phyloP scores from a whole-genome alignment of 495 filamentous ascomycete genomes.

The Penicillium samsonianum region DNA sequence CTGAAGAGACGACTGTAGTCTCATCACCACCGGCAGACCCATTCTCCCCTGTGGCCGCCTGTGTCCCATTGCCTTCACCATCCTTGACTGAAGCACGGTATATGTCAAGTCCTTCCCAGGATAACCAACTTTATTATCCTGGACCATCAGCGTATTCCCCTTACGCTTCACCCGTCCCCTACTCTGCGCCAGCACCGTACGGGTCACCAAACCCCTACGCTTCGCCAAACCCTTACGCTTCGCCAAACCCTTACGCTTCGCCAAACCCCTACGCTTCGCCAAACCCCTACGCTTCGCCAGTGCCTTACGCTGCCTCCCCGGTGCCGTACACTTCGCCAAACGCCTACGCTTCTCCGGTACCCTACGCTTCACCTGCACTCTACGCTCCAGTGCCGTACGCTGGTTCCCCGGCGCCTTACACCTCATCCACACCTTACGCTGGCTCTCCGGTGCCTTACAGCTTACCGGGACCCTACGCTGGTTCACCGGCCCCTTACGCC shows the following conservation, averaged over 20 bases:
- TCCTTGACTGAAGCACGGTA: constrained; percentile 32
- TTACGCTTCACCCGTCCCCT: constrained; percentile 23
- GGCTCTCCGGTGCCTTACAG: constrained; percentile 8
- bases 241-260: constrained; percentile 23
- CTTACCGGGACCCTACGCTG: constrained; percentile 21
- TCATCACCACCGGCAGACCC: constrained; percentile 18
- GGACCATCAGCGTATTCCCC: constrained; percentile 11
- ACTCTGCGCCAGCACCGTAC: constrained; percentile 15
- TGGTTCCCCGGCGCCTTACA: constrained; percentile 7
- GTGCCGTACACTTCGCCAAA: constrained; percentile 7
- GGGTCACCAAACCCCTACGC: constrained; percentile 23
- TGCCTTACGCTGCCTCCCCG: constrained; percentile 16
- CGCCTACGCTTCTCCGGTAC: constrained; percentile 19
- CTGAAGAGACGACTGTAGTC: constrained; percentile 9
- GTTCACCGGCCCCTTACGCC: constrained; percentile 18
- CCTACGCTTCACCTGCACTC: constrained; percentile 16
- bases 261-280: constrained; percentile 12
- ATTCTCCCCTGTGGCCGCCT: constrained; percentile 31
- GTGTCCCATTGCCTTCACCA: constrained; percentile 36
- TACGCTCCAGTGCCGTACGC: constrained; percentile 12
- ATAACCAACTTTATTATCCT: constrained; percentile 20
- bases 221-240: constrained; percentile 16
- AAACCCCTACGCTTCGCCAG: constrained; percentile 19
- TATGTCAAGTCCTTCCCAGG: constrained; percentile 31
- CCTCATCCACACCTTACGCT: constrained; percentile 5